Evolutionary conservation across 1,284 basidiomycete species (phyloP).

Genomic region (Abortiporus biennis): DNA sequence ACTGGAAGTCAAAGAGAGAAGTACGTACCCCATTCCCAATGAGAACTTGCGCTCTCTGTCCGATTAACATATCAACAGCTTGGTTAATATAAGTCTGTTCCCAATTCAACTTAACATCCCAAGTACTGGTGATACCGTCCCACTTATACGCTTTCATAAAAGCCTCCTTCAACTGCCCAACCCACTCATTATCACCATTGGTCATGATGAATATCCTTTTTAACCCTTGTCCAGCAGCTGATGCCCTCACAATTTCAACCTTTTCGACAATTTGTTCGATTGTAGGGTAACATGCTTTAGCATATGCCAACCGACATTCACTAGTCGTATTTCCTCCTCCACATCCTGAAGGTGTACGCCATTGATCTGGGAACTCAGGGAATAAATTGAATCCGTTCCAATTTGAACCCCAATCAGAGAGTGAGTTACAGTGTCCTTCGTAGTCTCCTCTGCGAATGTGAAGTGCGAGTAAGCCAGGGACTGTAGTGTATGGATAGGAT

Average conservation of each 20-base stretch:
- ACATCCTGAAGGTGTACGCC: constrained; percentile 5
- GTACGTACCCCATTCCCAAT: constrained; percentile 39
- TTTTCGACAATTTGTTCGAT: constrained; percentile 36
- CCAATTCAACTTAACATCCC: constrained; percentile 29
- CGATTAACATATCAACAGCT: constrained; percentile 39
- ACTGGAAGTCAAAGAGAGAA: constrained; percentile 2
- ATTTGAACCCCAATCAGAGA: constrained; percentile 34
- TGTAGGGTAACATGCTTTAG: constrained; percentile 42
- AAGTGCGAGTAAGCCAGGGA: constrained; percentile 44
- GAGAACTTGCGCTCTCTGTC: constrained; percentile 34
- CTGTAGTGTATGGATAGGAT: constrained; percentile 16
- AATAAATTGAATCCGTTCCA: constrained; percentile 38
- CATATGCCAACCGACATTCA: constrained; percentile 22
- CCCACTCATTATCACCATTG: constrained; percentile 36
- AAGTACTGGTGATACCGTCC: constrained; percentile 24
- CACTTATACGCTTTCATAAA: constrained; percentile 21
- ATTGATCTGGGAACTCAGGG: constrained; percentile 31
- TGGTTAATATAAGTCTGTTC: constrained; percentile 33
- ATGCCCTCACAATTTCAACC: constrained; percentile 29
- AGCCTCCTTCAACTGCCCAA: constrained; percentile 34
- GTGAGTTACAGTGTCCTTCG: constrained; percentile 39
- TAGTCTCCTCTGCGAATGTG: constrained; percentile 63
- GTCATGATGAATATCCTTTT: constrained; percentile 48
- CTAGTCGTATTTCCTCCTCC: constrained; percentile 13
- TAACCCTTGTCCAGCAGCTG: constrained; percentile 19